Evolutionary conservation across 129 eudicot genomes (phyloP).

Genomic region (Flaveria trinervia): DNA sequence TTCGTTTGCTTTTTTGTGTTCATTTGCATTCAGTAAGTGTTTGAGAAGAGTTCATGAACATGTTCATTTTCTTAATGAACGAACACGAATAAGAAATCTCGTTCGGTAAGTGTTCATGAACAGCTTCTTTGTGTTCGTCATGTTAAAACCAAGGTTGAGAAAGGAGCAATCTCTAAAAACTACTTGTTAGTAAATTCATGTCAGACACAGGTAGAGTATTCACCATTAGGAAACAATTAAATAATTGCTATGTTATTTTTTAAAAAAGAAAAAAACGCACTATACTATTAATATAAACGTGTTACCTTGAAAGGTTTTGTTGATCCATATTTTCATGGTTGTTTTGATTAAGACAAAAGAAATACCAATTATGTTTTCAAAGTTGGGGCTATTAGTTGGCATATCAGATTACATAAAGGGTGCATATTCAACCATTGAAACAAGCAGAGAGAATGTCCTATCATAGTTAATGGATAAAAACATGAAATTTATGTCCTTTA

Average conservation of each 20-base stretch:
- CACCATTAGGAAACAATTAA: not conserved
- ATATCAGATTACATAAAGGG: not conserved
- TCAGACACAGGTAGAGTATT: not conserved
- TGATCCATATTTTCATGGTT: not conserved
- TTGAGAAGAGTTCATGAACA: too few species aligned
- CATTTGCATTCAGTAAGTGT: too few species aligned
- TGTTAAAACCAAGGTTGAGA: too few species aligned
- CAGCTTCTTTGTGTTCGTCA: too few species aligned
- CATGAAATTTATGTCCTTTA: not conserved
- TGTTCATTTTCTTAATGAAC: too few species aligned
- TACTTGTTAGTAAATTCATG: not conserved
- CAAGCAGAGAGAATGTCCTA: not conserved
- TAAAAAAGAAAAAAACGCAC: not conserved
- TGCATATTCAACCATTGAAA: not conserved
- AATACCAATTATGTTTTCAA: not conserved
- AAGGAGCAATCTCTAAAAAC: not conserved
- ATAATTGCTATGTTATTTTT: not conserved
- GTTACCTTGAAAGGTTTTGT: not conserved
- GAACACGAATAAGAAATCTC: too few species aligned
- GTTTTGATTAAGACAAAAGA: not conserved
- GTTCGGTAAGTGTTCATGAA: too few species aligned
- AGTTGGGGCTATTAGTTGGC: not conserved
- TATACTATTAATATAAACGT: not conserved
- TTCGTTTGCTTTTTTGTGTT: too few species aligned
- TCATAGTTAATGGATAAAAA: not conserved